Base-by-base conservation (phyloP, 129 eudicot species). In the Logfia minima region DNA sequence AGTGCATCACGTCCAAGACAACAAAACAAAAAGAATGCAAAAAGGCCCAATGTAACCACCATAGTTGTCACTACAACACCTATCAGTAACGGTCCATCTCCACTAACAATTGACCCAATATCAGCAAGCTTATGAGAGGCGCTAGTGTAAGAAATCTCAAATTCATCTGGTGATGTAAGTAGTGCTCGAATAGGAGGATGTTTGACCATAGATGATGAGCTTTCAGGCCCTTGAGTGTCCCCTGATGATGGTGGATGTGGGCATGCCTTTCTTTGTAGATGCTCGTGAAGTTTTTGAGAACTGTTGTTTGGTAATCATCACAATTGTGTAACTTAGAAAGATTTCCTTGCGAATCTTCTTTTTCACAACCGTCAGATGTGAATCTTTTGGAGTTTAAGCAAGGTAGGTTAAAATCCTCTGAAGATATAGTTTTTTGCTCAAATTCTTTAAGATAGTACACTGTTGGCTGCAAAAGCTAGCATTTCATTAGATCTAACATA, bases 1-100 rank as follows among this genome's bases (percentile, higher is more conserved):
- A 81, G 43, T 1, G 72, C 71, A 60, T 81, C 76, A 45, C 71
- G 80, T 43, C 84, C 84, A 81, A 68, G 58, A 68, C 76, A 81
- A 75, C 63, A 81, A 59, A 41, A 60, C 77, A 81, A 75, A 18
- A 59, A 53, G 34, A 60, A 43, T 11, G 80, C 76, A 51, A 75
- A 81, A 68, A 81, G 69, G 23, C 76, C 84, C 76, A 81, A 23
- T 16, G 84, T 81, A 58, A 62, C 67, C 71, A 75, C 71, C 58
- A 59, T 31, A 22, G 84, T 81, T 68, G 66, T 61, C 43, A 75
- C 62, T 17, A 81, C 60, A 26, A 81, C 76, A 45, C 64, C 80
- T 68, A 81, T 75, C 56, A 81, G 35, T 64, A 81, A 4, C 18
- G 26, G n/a, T 2, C 71, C 73, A 17, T 64, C 76, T 2, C 65